phyloP scores from a whole-genome alignment of 345 rosid genomes.

The Orychophragmus violaceus region DNA sequence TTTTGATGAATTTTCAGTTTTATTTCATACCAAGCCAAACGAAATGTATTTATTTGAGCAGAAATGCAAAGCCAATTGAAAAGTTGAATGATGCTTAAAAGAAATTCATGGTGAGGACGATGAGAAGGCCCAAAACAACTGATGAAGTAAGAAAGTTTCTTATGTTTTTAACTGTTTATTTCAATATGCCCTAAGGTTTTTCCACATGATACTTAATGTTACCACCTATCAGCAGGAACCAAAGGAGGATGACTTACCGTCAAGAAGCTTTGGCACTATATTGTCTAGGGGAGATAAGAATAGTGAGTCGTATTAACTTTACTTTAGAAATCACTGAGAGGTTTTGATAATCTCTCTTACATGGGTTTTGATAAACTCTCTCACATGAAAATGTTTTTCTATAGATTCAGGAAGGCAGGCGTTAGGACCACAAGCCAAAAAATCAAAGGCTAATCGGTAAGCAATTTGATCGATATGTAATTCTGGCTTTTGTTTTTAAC shows the following conservation, averaged over 20 bases:
- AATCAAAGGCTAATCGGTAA: slow-evolving; percentile 53
- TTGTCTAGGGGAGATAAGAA: slow-evolving; percentile 50
- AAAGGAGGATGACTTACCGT: slow-evolving; percentile 46
- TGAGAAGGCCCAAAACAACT: slow-evolving; percentile 39
- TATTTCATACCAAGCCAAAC: too few species aligned
- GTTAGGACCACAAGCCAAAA: slow-evolving; percentile 35
- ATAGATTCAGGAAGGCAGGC: slow-evolving; percentile 43
- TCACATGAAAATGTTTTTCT: background rate
- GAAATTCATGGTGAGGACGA: slow-evolving; percentile 62
- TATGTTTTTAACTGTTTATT: too few species aligned
- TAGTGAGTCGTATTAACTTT: slow-evolving; percentile 25
- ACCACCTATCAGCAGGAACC: slow-evolving; percentile 39
- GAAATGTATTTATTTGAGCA: too few species aligned
- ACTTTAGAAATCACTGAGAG: background rate
- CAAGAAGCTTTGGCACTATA: slow-evolving; percentile 78
- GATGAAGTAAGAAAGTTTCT: slow-evolving; percentile 57
- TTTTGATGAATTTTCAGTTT: too few species aligned
- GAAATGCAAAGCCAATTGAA: slow-evolving; percentile 74
- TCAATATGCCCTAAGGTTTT: background rate
- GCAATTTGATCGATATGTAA: background rate
- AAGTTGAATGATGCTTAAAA: slow-evolving; percentile 74
- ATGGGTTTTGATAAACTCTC: background rate
- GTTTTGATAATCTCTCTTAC: too few species aligned
- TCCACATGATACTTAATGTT: background rate
- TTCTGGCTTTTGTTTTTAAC: background rate